A percentile compares a stretch with the other conserved stretches of the same genome.
Evolutionary conservation across 2,329 filamentous ascomycete genomes (phyloP).

Genomic region (Calonectria crousiana): DNA sequence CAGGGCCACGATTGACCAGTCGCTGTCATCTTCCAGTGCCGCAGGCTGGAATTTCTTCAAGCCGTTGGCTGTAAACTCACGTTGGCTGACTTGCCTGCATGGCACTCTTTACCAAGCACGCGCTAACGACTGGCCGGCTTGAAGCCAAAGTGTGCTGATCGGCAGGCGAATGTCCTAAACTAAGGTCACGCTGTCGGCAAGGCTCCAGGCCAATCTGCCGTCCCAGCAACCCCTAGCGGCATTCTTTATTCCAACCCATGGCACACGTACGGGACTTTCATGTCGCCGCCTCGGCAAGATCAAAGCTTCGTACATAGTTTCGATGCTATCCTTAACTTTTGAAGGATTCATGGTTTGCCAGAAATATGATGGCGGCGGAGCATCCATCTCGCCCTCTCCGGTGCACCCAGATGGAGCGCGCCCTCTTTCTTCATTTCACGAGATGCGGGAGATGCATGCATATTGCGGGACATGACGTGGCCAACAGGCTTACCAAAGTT

Average conservation of each 20-base stretch:
- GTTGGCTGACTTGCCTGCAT: not conserved
- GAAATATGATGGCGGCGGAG: not conserved
- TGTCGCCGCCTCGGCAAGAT: not conserved
- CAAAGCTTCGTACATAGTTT: not conserved
- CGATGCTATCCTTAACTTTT: not conserved
- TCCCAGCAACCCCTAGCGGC: not conserved
- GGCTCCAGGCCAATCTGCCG: slow-evolving; percentile 4
- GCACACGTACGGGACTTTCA: not conserved
- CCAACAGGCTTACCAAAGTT: not conserved
- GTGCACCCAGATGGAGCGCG: not conserved
- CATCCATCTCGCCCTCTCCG: not conserved
- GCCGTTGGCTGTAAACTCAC: slow-evolving; percentile 15
- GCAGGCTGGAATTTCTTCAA: not conserved
- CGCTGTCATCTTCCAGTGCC: not conserved
- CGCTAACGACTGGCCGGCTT: not conserved
- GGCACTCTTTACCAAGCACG: not conserved
- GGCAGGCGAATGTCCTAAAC: not conserved
- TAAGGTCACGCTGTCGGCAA: not conserved
- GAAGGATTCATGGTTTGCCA: not conserved
- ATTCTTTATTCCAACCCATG: slow-evolving; percentile 9
- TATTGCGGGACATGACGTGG: slow-evolving; percentile 21
- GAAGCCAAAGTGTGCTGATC: slow-evolving; percentile 10
- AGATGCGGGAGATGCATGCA: slow-evolving; percentile 15
- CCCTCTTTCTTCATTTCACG: not conserved
- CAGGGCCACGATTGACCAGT: not conserved